Percentiles rank a stretch among this genome's conserved stretches.
These are phyloP conservation scores for Botrytis galanthina DNA, from an alignment of 2,329 filamentous ascomycete genomes.

Conservation along the genomic window DNA sequence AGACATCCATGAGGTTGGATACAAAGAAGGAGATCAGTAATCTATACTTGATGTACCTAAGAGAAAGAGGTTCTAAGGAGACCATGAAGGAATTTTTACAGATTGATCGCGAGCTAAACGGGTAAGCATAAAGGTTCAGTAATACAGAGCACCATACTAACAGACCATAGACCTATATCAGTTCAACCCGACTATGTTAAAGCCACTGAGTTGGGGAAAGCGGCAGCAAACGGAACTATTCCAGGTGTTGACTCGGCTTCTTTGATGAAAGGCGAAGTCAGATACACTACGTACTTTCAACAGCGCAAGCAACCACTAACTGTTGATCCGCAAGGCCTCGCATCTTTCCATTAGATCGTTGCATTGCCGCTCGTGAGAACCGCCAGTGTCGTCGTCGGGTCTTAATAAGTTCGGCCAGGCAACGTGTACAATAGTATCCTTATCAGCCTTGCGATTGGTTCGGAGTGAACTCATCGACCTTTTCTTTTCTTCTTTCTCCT, in stretches of 20 bases:
- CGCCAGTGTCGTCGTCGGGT: neutral
- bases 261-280: slow-evolving; percentile 44
- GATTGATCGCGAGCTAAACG: slow-evolving; percentile 84
- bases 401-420: neutral
- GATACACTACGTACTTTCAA: slow-evolving; percentile 46
- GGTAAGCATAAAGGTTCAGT: slow-evolving; percentile 60
- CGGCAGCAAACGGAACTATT: slow-evolving; percentile 45
- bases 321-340: slow-evolving; percentile 34
- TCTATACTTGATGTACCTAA: slow-evolving; percentile 78
- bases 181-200: slow-evolving; percentile 42
- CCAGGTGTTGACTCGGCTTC: slow-evolving; percentile 44
- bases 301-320: slow-evolving; percentile 30
- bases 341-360: slow-evolving; percentile 30
- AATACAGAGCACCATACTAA: slow-evolving; percentile 22
- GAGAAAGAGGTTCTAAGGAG: slow-evolving; percentile 77
- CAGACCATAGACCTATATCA: slow-evolving; percentile 42
- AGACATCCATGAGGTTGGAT: slow-evolving; percentile 63
- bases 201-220: slow-evolving; percentile 40
- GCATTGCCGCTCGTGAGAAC: neutral
- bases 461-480: neutral
- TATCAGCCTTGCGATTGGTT: slow-evolving; percentile 7
- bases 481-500: slow-evolving; percentile 13
- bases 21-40: slow-evolving; percentile 74
- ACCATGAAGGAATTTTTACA: slow-evolving; percentile 82
- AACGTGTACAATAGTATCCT: slow-evolving; percentile 8